Evolutionary conservation across 2,329 filamentous ascomycete species (phyloP).

Genomic region (Fusarium kyushuense): DNA sequence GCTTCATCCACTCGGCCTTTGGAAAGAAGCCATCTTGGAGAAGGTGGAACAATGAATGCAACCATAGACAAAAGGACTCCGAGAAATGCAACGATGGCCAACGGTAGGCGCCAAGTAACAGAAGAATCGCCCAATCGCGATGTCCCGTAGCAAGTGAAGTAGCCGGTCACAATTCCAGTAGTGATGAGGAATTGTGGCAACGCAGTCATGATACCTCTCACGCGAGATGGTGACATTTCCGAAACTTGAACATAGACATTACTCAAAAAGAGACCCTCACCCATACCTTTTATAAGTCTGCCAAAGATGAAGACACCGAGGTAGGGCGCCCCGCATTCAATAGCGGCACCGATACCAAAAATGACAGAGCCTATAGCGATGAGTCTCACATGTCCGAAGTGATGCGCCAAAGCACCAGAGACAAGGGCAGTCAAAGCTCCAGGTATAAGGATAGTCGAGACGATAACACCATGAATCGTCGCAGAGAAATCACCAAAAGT

Average conservation of each 20-base stretch:
- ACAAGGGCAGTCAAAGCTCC: slow-evolving; percentile 70
- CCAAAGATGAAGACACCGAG: slow-evolving; percentile 67
- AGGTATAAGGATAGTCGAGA: slow-evolving; percentile 70
- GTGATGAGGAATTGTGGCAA: slow-evolving; percentile 66
- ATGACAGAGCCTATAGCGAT: slow-evolving; percentile 65
- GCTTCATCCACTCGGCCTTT: slow-evolving; percentile 60
- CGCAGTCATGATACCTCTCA: slow-evolving; percentile 64
- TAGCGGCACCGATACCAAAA: slow-evolving; percentile 64
- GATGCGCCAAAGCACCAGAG: slow-evolving; percentile 66
- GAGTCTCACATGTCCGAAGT: slow-evolving; percentile 64
- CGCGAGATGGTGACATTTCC: slow-evolving; percentile 67
- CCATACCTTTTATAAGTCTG: slow-evolving; percentile 66
- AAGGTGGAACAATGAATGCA: slow-evolving; percentile 59
- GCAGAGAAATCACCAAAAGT: slow-evolving; percentile 66
- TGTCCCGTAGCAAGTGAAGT: slow-evolving; percentile 71
- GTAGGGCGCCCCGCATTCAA: slow-evolving; percentile 53
- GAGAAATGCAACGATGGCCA: slow-evolving; percentile 56
- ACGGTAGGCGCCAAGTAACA: slow-evolving; percentile 68
- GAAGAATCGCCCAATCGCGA: slow-evolving; percentile 57
- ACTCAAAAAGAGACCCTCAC: slow-evolving; percentile 68
- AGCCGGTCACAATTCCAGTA: slow-evolving; percentile 65
- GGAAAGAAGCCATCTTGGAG: slow-evolving; percentile 68
- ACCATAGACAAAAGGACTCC: slow-evolving; percentile 48
- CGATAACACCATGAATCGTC: slow-evolving; percentile 68
- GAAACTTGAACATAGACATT: slow-evolving; percentile 66